Evolutionary conservation across 2,329 filamentous ascomycete species (phyloP), one percentile per base, ranked within the genome.

Genomic region (Exophiala sp.): DNA sequence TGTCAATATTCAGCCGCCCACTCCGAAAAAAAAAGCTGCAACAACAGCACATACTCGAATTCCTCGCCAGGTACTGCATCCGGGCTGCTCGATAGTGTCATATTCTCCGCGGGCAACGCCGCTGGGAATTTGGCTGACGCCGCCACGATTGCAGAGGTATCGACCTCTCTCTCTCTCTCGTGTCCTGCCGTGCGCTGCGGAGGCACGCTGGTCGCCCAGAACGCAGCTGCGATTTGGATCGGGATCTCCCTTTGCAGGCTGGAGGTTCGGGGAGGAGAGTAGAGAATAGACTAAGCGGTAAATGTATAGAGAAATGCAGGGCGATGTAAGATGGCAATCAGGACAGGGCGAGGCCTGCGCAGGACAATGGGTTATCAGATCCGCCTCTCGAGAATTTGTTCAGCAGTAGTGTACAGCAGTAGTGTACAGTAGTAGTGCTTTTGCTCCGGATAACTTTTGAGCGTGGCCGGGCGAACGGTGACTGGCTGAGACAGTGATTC

Each of bases 51-150:
- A 57, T 69, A 74, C 70, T 74, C 71, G 56, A 64, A 73, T 62
- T 74, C 71, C 58, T 72, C 63, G 50, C 60, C 69, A 45, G 67
- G 62, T 47, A 70, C 63, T 49, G 70, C 65, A 57, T 71, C 69
- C 19, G 59, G 58, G 42, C 56, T 57, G 51, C 46, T 59, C 50
- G 50, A 50, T 46, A 57, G 27, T 40, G 57, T 32, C 57, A 59
- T 59, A 46, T 58, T 58, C 52, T 56, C 56, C 53, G 58, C 58
- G 58, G 59, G 47, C 59, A 61, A 52, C 39, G 53, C 59, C 58
- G 58, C 59, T 44, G 59, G 58, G 54, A 60, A 58, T 47, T 59
- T 58, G 46, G 54, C 56, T 54, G 49, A 48, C 37, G 59, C 52
- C 59, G 59, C 59, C 59, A 61, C 57, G 52, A 51, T 60, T 53